Base-by-base conservation (phyloP, 768 basidiomycete genomes). In the Rhizopogon vesiculosus region DNA sequence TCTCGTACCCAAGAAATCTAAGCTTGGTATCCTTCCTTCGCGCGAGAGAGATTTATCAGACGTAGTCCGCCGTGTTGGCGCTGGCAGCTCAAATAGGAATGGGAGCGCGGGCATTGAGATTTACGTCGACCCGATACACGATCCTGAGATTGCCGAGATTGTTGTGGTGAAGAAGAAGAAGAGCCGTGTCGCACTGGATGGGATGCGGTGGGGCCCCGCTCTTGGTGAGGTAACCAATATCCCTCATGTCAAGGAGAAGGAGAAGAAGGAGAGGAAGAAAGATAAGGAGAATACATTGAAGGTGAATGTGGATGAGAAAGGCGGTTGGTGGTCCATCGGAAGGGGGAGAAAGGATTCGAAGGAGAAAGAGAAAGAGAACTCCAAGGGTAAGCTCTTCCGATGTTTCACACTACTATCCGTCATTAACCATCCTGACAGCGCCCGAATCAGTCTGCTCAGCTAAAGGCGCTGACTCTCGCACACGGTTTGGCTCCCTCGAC, bases 301-400 rank as follows among this genome's bases (percentile, higher is more conserved):
- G 63, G 58, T 74, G 53, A 80, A 78, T 67, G 66, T 57, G 28
- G 77, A 78, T 43, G 75, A 78, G 58, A 81, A 76, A 62, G 77
- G 78, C 63, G 87, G 84, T 68, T 92, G 89, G 89, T 92, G 89
- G 91, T 91, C 80, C 59, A 84, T 92, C 56, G 84, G 87, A 6
- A 73, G 87, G 13, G 87, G 87, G 9, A 71, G 86, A 61, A 90
- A 85, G 64, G 89, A 88, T 54, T 83, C 82, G 16, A 88, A 89
- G 66, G 84, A 85, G 63, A 82, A 81, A 59, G 74, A 74, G 35
- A 72, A 75, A 59, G 74, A 74, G 35, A 72, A 74, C 51, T 69
- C 72, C 28, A 73, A 73, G 57, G 53, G 69, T 70, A 46, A 62
- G 45, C 13, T 28, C 60, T 57, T 1, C n/a, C 22, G 49, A 8